Conservation (phyloP, 331 rosid genomes). For the Acacia pycnantha region DNA sequence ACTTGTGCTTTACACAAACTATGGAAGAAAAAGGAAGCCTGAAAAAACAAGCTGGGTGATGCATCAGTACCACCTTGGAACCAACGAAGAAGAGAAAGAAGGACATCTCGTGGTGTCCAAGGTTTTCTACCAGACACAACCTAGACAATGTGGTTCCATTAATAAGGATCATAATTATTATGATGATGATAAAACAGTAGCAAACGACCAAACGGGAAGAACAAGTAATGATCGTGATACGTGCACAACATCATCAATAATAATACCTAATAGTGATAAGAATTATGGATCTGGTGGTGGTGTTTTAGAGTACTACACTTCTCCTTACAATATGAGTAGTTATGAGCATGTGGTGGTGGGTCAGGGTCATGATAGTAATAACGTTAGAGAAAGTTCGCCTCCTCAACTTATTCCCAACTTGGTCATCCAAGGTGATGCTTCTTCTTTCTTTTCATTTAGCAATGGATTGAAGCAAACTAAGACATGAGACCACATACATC, state of each 20-base stretch:
- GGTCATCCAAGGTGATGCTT: slow-evolving; percentile 76
- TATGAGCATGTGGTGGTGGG: slow-evolving; percentile 47
- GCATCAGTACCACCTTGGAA: slow-evolving; percentile 92
- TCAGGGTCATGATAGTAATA: slow-evolving; percentile 37
- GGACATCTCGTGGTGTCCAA: slow-evolving; percentile 81
- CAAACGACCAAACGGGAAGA: slow-evolving; percentile 12
- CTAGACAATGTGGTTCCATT: slow-evolving; percentile 64
- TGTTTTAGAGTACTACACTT: slow-evolving; percentile 54
- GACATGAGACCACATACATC: slow-evolving; percentile 29
- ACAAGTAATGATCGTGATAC: slow-evolving; percentile 1
- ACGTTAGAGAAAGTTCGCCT: slow-evolving; percentile 50
- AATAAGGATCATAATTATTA: slow-evolving; percentile 30
- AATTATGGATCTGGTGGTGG: slow-evolving; percentile 19
- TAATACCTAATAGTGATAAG: slow-evolving; percentile 28
- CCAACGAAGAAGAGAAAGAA: slow-evolving; percentile 77
- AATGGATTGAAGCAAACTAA: slow-evolving; percentile 60
- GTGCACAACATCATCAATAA: not conserved
- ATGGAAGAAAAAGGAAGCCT: slow-evolving; percentile 73
- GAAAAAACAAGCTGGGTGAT: slow-evolving; percentile 93
- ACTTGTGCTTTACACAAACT: slow-evolving; percentile 84
- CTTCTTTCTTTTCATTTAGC: slow-evolving; percentile 56
- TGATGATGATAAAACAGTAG: slow-evolving; percentile 26
- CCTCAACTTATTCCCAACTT: slow-evolving; percentile 70
- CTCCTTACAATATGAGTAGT: slow-evolving; percentile 47
- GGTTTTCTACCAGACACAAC: slow-evolving; percentile 85